Evolutionary conservation across 352 stramenopile species (phyloP).

Genomic region (Pythium vanterpoolii): DNA sequence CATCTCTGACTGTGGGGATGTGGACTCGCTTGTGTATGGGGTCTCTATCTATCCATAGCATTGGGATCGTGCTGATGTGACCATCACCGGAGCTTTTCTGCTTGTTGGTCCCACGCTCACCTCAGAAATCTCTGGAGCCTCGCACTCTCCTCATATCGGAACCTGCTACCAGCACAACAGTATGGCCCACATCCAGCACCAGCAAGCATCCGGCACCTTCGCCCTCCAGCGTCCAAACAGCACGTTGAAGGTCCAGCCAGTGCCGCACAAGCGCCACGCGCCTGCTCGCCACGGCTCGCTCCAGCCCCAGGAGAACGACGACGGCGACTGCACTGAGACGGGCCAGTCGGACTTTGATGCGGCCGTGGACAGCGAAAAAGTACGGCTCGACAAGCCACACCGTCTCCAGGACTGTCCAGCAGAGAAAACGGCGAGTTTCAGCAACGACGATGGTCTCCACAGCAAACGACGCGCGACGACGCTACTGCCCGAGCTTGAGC

Average conservation of each 20-base stretch:
- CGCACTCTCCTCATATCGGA: conserved; percentile 8
- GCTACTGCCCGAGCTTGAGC: conserved; percentile 9
- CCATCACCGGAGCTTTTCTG: no score
- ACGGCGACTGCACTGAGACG: neutral
- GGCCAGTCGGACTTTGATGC: neutral
- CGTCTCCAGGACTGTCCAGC: conserved; percentile 1
- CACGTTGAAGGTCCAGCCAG: conserved; percentile 1
- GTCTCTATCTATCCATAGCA: neutral
- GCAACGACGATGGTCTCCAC: neutral
- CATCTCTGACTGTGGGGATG: no score
- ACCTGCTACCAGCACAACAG: neutral
- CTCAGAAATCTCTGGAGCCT: no score
- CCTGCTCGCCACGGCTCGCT: conserved; percentile 9
- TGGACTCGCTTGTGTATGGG: no score
- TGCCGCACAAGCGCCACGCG: neutral
- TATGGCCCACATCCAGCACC: conserved; percentile 15
- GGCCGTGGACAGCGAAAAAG: neutral
- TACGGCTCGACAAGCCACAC: neutral
- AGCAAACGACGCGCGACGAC: neutral
- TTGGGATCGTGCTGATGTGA: no score
- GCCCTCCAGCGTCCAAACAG: neutral
- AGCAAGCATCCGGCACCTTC: neutral
- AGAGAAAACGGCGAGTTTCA: neutral
- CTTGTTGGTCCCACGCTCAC: neutral
- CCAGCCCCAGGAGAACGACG: conserved; percentile 14